These are phyloP conservation scores for Ceratobasidium sp. DNA, from an alignment of 1,284 basidiomycete species.

Conservation along the genomic window DNA sequence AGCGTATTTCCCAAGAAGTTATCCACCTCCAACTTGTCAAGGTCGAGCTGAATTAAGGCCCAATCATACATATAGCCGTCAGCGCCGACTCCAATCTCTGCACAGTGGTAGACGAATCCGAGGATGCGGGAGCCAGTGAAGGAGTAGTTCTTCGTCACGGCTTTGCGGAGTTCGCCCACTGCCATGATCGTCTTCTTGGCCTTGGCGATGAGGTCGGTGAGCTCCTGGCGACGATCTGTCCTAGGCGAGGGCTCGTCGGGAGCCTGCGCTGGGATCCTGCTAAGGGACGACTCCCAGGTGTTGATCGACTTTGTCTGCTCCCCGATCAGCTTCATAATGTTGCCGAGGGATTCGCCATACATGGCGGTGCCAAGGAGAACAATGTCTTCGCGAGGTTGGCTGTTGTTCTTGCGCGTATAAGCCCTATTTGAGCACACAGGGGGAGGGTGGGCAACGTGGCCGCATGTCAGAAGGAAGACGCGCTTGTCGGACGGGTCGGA, in stretches of 20 bases:
- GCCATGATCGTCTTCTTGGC: constrained; percentile 38
- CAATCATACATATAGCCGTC: constrained; percentile 47
- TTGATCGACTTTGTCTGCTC: constrained; percentile 52
- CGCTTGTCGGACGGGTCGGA: constrained; percentile 53
- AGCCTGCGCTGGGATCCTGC: constrained; percentile 52
- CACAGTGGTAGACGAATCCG: constrained; percentile 44
- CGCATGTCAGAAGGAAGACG: constrained; percentile 56
- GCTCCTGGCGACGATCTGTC: constrained; percentile 54
- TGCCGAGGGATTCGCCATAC: constrained; percentile 54
- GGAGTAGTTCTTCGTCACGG: constrained; percentile 36
- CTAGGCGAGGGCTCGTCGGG: constrained; percentile 51
- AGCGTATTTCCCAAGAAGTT: constrained; percentile 51
- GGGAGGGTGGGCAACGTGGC: constrained; percentile 57
- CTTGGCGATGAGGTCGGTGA: constrained; percentile 49
- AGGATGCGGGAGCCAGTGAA: constrained; percentile 40
- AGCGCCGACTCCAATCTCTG: constrained; percentile 53
- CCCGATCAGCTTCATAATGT: constrained; percentile 56
- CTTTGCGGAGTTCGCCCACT: constrained; percentile 37
- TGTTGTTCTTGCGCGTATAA: constrained; percentile 51
- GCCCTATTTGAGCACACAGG: constrained; percentile 53
- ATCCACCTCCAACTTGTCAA: constrained; percentile 45
- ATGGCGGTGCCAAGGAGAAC: constrained; percentile 56
- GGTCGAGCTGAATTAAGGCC: constrained; percentile 46
- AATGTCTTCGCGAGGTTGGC: constrained; percentile 57
- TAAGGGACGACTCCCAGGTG: constrained; percentile 51